Evolutionary conservation across 306 rosid species (phyloP), one percentile per base, ranked within the genome.

Genomic region (Ceratonia siliqua): DNA sequence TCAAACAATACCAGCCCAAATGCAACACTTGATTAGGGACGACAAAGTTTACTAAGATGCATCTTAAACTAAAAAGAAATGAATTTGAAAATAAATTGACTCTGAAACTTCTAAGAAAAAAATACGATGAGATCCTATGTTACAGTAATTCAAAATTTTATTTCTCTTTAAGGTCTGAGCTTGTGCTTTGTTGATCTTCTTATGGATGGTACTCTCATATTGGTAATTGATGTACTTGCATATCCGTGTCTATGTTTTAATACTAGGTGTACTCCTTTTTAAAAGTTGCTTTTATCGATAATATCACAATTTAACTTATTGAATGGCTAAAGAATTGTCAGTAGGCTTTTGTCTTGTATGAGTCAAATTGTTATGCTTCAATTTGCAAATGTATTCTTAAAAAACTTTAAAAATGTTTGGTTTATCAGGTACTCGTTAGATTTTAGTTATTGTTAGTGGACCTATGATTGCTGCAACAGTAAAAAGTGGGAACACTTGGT

Each of bases 401-500:
- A 61, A 33, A 56, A 54, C 61, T 58, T 36, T 5, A 2, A 14
- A 61, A 28, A 61, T 61, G 12, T 30, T 15, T 17, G 8, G 7
- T 15, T 33, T 28, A 14, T 14, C 32, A 28, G 22, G 65, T 30
- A 27, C 35, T 18, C 8, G 2, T 33, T 20, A 20, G 22, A 36
- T 62, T 17, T 21, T 9, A 18, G 18, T 39, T 39, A 0, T 36
- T 3, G 30, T 48, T 17, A 8, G 50, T 61, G 38, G 66, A n/a
- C 22, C 27, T 35, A 17, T 30, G 18, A 56, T 33, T 35, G 15
- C 68, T 50, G 7, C 12, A 27, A 28, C 17, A 64, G 5, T 11
- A 41, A 49, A 25, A 58, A 55, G 63, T 63, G 55, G 43, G 52
- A 64, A 70, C 59, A 53, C 42, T 62, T 41, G 62, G 62, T 28